These are phyloP conservation scores for Hapsidospora chrysogenum DNA, from an alignment of 495 filamentous ascomycete species.

Conservation along the genomic window DNA sequence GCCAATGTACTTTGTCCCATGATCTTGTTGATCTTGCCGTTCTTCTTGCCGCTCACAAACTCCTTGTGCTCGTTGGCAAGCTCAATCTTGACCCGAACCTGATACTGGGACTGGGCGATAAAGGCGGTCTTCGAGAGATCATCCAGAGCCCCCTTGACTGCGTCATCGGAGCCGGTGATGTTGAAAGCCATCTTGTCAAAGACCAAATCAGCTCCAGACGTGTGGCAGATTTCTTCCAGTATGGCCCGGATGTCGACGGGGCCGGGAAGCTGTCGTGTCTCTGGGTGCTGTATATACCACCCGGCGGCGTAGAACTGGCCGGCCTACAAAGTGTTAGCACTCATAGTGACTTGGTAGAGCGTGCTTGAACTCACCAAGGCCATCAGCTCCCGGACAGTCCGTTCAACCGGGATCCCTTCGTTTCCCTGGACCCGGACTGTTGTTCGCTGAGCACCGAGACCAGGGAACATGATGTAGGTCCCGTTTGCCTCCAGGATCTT, in stretches of 20 bases:
- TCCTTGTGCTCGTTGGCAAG: slow-evolving; percentile 99
- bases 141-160: slow-evolving; percentile 82
- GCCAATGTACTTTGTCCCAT: slow-evolving; percentile 73
- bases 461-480: slow-evolving; percentile 79
- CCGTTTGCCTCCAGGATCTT: slow-evolving; percentile 97
- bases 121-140: slow-evolving; percentile 87
- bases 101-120: slow-evolving; percentile 70
- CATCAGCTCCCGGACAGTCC: slow-evolving; percentile 90
- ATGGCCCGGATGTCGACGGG: slow-evolving; percentile 67
- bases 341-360: not conserved
- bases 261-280: slow-evolving; percentile 52
- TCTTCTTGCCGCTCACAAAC: slow-evolving; percentile 98
- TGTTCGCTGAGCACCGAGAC: slow-evolving; percentile 62
- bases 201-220: slow-evolving; percentile 83
- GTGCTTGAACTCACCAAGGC: slow-evolving; percentile 45
- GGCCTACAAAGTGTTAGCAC: slow-evolving; percentile 33
- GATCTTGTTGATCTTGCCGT: slow-evolving; percentile 99
- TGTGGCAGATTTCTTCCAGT: slow-evolving; percentile 89
- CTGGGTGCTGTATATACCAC: slow-evolving; percentile 81
- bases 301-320: slow-evolving; percentile 96
- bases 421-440: slow-evolving; percentile 78
- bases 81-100: slow-evolving; percentile 94
- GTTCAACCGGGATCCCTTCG: slow-evolving; percentile 84
- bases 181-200: slow-evolving; percentile 90
- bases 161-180: slow-evolving; percentile 88